These are phyloP conservation scores for Erysimum cheiranthoides DNA, from an alignment of 345 rosid species.

Conservation along the genomic window DNA sequence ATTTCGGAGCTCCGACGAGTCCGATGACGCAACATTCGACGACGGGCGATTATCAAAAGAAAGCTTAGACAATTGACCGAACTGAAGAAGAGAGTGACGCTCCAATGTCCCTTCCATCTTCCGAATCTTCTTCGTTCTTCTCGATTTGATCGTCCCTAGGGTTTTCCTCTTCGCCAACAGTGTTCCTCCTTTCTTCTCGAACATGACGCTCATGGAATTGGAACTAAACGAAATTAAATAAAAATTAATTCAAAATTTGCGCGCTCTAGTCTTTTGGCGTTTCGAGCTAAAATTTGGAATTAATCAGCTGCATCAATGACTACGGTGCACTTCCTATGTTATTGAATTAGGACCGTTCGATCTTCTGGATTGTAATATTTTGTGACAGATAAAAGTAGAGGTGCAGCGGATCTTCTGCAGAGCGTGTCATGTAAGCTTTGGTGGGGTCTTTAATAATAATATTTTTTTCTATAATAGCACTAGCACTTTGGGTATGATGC, in stretches of 20 bases:
- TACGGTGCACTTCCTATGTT: not conserved
- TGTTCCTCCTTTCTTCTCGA: constrained; percentile 44
- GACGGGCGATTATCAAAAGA: constrained; percentile 48
- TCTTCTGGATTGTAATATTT: not conserved
- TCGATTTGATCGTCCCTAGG: constrained; percentile 47
- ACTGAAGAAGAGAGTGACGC: constrained; percentile 53
- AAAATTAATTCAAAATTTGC: constrained; percentile 40
- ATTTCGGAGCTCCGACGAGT: constrained; percentile 44
- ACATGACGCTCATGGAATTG: constrained; percentile 15
- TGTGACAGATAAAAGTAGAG: constrained; percentile 1
- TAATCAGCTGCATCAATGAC: constrained; percentile 1
- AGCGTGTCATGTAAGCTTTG: constrained; percentile 47
- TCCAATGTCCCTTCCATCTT: constrained; percentile 63
- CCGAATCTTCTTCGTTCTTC: constrained; percentile 34
- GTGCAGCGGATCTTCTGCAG: constrained; percentile 21
- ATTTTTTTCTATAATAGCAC: constrained; percentile 19
- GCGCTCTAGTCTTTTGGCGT: constrained; percentile 43
- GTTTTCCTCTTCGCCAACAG: constrained; percentile 54
- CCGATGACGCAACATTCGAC: constrained; percentile 42
- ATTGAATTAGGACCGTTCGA: constrained; percentile 28
- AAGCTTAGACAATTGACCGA: constrained; percentile 41
- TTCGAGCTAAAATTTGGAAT: not conserved
- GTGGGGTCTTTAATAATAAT: constrained; percentile 21
- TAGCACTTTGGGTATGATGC: not conserved
- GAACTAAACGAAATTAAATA: too few species aligned